These are phyloP conservation scores for Tricholoma sp. DNA, from an alignment of 768 basidiomycete species.

Conservation along the genomic window DNA sequence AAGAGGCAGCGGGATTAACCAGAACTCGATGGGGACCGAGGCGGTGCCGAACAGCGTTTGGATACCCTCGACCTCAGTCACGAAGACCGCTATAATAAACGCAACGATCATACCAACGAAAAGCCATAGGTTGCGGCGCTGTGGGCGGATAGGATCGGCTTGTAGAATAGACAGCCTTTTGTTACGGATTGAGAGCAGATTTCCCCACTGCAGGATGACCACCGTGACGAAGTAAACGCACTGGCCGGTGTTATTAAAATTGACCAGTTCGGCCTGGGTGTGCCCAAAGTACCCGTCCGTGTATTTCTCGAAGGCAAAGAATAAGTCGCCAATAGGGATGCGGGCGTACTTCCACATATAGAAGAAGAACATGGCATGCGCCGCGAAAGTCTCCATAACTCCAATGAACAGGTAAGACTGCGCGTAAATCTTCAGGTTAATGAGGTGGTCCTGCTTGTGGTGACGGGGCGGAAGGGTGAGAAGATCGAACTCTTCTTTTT, in stretches of 20 bases:
- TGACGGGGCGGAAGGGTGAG: constrained; percentile 15
- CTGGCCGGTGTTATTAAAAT: constrained; percentile 37
- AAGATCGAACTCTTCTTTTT: constrained; percentile 17
- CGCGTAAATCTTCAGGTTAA: constrained; percentile 15
- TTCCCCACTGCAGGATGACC: constrained; percentile 39
- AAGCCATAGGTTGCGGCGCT: constrained; percentile 36
- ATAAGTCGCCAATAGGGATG: constrained; percentile 31
- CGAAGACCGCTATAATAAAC: constrained; percentile 35
- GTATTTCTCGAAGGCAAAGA: constrained; percentile 39
- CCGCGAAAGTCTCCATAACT: constrained; percentile 14
- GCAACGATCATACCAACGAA: constrained; percentile 2
- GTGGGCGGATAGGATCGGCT: constrained; percentile 42
- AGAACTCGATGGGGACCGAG: constrained; percentile 41
- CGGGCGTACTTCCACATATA: constrained; percentile 33
- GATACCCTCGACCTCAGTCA: constrained; percentile 36
- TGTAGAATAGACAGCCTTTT: constrained; percentile 34
- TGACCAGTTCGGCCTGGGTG: constrained; percentile 21
- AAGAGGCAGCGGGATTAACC: constrained; percentile 41
- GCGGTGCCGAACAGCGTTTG: constrained; percentile 36
- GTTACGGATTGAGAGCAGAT: constrained; percentile 35
- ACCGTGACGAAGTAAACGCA: constrained; percentile 29
- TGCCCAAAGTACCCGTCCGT: constrained; percentile 29
- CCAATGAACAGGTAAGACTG: constrained; percentile 15
- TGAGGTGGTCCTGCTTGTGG: constrained; percentile 16
- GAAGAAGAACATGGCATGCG: constrained; percentile 28